Conservation (phyloP, 208 protist species). For the Trichomonas vaginalis region DNA sequence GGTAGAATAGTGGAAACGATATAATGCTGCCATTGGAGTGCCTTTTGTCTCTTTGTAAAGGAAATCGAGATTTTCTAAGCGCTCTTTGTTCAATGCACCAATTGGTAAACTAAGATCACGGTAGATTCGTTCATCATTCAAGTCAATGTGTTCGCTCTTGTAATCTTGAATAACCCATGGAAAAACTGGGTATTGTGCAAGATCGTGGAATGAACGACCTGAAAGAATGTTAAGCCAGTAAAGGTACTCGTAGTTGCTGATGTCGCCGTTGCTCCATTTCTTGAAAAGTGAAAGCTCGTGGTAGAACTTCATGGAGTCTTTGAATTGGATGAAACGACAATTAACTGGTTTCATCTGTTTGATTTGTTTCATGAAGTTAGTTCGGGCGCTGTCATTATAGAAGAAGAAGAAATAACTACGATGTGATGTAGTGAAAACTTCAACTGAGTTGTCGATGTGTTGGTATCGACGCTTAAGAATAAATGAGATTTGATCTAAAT, state of each 20-base stretch:
- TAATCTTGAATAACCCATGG: conserved; percentile 49
- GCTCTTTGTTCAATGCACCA: background rate
- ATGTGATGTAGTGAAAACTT: background rate
- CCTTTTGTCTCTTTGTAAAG: background rate
- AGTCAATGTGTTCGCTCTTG: background rate
- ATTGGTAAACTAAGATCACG: background rate
- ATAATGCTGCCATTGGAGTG: background rate
- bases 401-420: background rate
- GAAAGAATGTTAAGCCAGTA: conserved; percentile 70
- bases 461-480: background rate
- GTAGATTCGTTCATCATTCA: background rate
- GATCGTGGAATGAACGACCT: conserved; percentile 77
- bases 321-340: background rate
- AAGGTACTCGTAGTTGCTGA: conserved; percentile 26
- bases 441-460: background rate
- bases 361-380: background rate
- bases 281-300: background rate
- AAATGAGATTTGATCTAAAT: background rate
- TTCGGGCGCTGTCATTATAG: background rate
- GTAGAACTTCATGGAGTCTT: background rate
- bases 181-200: conserved; percentile 92
- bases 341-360: background rate
- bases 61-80: background rate
- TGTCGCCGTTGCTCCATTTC: conserved; percentile 10
- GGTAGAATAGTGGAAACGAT: background rate